phyloP scores from a whole-genome alignment of 495 filamentous ascomycete species.

The Bombardia bombarda region DNA sequence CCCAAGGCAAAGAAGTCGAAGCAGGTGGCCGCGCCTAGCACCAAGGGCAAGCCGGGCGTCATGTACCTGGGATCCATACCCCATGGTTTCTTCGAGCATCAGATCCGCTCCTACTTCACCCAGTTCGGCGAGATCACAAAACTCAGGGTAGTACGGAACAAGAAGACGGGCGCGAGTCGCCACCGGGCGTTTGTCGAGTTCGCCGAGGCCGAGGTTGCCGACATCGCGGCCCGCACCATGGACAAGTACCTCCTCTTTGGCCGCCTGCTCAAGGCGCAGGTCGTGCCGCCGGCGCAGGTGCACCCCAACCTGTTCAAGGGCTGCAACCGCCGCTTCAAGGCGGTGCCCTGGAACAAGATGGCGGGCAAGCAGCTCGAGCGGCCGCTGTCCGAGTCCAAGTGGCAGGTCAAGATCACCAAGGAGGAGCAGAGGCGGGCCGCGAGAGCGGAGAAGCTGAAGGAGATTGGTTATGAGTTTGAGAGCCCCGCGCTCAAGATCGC shows the following conservation, averaged over 20 bases:
- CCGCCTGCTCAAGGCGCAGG: slow-evolving; percentile 80
- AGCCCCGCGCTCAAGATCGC: slow-evolving; percentile 64
- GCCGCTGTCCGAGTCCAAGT: slow-evolving; percentile 60
- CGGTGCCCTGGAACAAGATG: slow-evolving; percentile 74
- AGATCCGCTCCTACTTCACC: slow-evolving; percentile 90
- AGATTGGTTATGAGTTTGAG: slow-evolving; percentile 77
- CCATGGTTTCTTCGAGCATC: slow-evolving; percentile 91
- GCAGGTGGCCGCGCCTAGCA: slow-evolving; percentile 28
- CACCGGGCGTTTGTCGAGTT: slow-evolving; percentile 96
- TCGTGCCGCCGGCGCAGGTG: slow-evolving; percentile 65
- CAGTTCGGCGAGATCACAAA: slow-evolving; percentile 83
- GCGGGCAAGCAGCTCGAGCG: slow-evolving; percentile 63
- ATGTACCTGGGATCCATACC: slow-evolving; percentile 87
- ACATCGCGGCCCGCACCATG: slow-evolving; percentile 90
- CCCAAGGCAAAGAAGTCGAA: slow-evolving; percentile 53
- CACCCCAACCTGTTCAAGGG: slow-evolving; percentile 80
- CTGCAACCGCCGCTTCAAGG: slow-evolving; percentile 81
- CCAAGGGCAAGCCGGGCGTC: slow-evolving; percentile 57
- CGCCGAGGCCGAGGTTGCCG: slow-evolving; percentile 63
- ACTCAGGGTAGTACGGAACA: slow-evolving; percentile 84
- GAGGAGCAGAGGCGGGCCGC: slow-evolving; percentile 60
- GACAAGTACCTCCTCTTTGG: slow-evolving; percentile 94
- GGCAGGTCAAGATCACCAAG: slow-evolving; percentile 61
- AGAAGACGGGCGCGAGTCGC: slow-evolving; percentile 75
- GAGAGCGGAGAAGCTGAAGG: slow-evolving; percentile 68